Evolutionary conservation across 495 filamentous ascomycete species (phyloP).

Genomic region (Parachaetomium inaequale): DNA sequence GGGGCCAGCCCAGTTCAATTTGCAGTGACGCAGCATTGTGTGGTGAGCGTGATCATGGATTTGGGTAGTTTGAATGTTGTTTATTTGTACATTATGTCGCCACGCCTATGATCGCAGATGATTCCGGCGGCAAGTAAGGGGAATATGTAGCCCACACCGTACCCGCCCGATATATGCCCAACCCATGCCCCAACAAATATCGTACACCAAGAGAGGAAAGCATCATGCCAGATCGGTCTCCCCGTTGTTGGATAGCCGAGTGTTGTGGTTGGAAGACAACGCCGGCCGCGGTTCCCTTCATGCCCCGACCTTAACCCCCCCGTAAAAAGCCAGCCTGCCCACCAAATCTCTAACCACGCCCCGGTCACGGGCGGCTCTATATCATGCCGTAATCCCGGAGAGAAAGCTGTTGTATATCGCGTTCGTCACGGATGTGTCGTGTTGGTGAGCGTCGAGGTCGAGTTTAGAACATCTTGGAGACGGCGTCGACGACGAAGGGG

Average conservation of each 20-base stretch:
- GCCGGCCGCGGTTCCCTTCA: not conserved
- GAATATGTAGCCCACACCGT: not conserved
- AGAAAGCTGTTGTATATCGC: not conserved
- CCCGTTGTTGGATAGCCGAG: not conserved
- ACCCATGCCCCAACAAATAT: not conserved
- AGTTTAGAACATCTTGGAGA: slow-evolving; percentile 66
- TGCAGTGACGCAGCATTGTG: not conserved
- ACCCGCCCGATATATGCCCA: not conserved
- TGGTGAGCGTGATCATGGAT: not conserved
- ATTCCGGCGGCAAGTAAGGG: not conserved
- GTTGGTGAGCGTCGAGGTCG: not conserved
- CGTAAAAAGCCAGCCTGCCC: no score
- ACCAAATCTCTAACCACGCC: not conserved
- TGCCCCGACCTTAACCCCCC: no score
- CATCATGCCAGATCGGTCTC: not conserved
- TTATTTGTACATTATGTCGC: not conserved
- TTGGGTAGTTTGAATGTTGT: not conserved
- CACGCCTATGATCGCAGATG: not conserved
- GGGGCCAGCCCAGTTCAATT: no score
- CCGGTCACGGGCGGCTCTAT: not conserved
- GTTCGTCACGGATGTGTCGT: not conserved
- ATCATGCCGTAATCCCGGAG: not conserved
- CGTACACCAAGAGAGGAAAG: slow-evolving; percentile 2
- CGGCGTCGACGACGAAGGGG: slow-evolving; percentile 77
- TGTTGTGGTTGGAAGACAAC: not conserved